Evolutionary conservation across 2,329 filamentous ascomycete species (phyloP), one percentile per base, ranked within the genome.

Genomic region (Fusarium piperis): DNA sequence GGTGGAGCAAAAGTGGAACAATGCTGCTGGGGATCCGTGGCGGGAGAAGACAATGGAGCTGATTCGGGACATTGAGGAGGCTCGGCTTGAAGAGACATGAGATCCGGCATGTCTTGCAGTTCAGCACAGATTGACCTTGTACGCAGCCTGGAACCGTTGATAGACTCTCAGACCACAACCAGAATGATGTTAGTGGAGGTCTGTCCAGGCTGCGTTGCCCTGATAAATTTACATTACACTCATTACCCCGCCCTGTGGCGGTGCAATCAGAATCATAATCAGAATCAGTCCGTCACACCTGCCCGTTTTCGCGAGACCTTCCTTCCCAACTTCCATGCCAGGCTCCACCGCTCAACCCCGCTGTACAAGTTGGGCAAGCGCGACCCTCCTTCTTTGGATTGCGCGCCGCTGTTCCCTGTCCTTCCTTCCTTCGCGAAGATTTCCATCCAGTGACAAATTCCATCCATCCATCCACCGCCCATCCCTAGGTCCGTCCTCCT

Each of bases 1-100:
- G 59, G 48, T 56, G 8, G 38, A 55, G n/a, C 20, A 41, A 11
- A 35, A 62, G 48, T 89, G 87, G 79, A 83, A 86, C 64, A 68
- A 67, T 6, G 35, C 32, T 18, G 30, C 26, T 36, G 51, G 51
- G 20, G 51, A 55, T 26, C 32, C 30, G 10, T 35, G 51, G 51
- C 30, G 20, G 11, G 32, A 55, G 18, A 55, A 55, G 51, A 23
- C 32, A 18, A 35, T n/a, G 20, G 20, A 26, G 15, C 18, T 55
- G 32, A 10, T 36, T 20, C 10, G 7, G 15, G 32, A 26, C 15
- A 33, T 55, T 55, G 51, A 33, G 28, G 28, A 23, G 26, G 10
- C n/a, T n/a, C n/a, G n/a, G n/a, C n/a, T n/a, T 28, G 23, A 48
- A 30, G 8, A 7, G 26, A 26, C 26, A 30, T 48, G 16, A 35